Evolutionary conservation across 202 grass and related monocot genomes (phyloP), one percentile per base, ranked within the genome.

Genomic region (Zoysia matrella): DNA sequence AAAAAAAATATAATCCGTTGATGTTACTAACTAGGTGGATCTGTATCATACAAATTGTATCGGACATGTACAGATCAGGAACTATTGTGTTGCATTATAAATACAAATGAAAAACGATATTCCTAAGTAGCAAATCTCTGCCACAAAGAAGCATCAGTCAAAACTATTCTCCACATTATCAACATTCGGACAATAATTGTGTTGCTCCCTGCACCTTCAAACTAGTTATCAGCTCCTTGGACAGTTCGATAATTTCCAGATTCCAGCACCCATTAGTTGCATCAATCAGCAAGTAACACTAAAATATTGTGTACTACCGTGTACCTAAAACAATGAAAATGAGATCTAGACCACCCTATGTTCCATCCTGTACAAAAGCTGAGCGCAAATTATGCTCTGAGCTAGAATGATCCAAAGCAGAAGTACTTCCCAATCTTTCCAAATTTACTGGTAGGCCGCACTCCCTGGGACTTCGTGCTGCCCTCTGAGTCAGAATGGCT

Each of bases 351-450:
- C 36, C 69, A 10, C 7, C 13, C 60, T 15, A 74, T 54, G 52
- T 60, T 57, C 54, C 12, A 57, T 68, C 48, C 74, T 85, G 83
- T 78, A 85, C 82, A 78, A 46, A 78, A 42, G 22, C 47, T 54
- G 36, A 44, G 65, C 60, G 51, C 49, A 87, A 60, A 14, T 50
- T 47, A 74, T 55, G 67, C 58, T 45, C 8, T 40, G 11, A 14
- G 58, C 69, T 80, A 83, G 60, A 82, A 91, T 60, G 82, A 82
- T 51, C 42, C 50, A 3, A 85, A 91, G 50, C 89, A 91, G 48
- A 42, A 91, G 70, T 82, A 91, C 60, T 80, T 90, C 22, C 82
- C 82, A 13, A 85, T 51, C 74, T 83, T 88, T 66, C 78, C 78
- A 52, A 91, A 71, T 66, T 78, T 88, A 10, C 78, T 6, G 40